These are phyloP conservation scores for Xylaria sp. DNA, from an alignment of 2,329 filamentous ascomycete species.

Conservation along the genomic window DNA sequence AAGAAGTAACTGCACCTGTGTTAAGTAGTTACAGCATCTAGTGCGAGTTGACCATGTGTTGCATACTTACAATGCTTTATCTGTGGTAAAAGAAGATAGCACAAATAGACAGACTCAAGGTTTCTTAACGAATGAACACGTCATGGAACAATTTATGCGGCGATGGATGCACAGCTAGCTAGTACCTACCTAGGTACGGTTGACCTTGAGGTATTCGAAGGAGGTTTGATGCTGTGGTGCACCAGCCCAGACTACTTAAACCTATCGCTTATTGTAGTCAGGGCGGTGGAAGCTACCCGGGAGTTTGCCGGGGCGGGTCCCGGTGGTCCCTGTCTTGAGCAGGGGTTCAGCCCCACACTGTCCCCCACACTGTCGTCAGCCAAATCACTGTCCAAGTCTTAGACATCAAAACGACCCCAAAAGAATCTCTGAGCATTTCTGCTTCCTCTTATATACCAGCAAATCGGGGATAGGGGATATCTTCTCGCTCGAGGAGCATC, in stretches of 20 bases:
- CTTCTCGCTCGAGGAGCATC: neutral
- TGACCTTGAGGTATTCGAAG: no score
- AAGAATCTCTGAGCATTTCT: neutral
- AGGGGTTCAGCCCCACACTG: neutral
- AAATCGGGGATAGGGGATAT: no score
- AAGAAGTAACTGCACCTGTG: neutral
- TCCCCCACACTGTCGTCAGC: neutral
- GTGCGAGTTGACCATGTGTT: neutral
- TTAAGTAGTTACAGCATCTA: neutral
- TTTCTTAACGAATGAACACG: no score
- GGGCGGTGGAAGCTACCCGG: slow-evolving; percentile 10
- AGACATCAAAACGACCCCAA: no score
- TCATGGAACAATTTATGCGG: no score
- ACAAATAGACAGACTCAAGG: neutral
- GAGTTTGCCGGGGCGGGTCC: neutral
- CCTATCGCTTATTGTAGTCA: neutral
- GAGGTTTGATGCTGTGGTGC: no score
- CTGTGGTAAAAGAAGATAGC: neutral
- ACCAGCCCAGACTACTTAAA: no score
- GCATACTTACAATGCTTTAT: neutral
- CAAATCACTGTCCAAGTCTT: no score
- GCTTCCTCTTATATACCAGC: neutral
- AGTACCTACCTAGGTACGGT: no score
- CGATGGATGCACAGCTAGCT: no score
- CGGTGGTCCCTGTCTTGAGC: neutral